Conservation (phyloP, 2,329 filamentous ascomycete species). For the Intubia oerlemansii region DNA sequence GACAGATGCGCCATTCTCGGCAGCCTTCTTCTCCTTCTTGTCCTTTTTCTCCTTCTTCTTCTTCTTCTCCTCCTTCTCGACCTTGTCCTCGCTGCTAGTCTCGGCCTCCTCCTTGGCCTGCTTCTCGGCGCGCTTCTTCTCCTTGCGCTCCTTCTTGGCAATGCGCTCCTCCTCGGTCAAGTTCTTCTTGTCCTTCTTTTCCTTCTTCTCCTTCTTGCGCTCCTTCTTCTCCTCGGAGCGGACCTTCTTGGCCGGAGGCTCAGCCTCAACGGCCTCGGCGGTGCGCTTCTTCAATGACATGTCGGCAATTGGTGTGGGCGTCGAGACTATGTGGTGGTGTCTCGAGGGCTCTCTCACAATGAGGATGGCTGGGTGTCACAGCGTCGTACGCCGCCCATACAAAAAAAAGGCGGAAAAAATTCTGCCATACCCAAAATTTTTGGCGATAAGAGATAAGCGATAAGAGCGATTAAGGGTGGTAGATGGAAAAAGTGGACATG, state of each 20-base stretch:
- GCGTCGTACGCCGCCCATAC: not conserved
- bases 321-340: not conserved
- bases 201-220: constrained; percentile 2
- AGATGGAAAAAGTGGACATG: too few species aligned
- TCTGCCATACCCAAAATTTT: too few species aligned
- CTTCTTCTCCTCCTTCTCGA: constrained; percentile 1
- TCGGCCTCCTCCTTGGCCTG: constrained; percentile 1
- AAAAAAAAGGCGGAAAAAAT: constrained; percentile 9
- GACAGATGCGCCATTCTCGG: constrained; percentile 18
- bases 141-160: not conserved
- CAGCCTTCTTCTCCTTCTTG: constrained; percentile 2
- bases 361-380: not conserved
- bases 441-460: too few species aligned
- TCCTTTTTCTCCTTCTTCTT: constrained; percentile 4
- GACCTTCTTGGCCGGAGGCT: constrained; percentile 5
- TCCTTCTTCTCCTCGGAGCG: constrained; percentile 3
- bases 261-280: constrained; percentile 5
- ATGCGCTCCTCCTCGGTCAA: constrained; percentile 1
- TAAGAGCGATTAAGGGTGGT: too few species aligned
- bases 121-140: constrained; percentile 2
- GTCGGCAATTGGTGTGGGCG: not conserved
- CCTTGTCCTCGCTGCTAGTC: constrained; percentile 1
- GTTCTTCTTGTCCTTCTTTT: constrained; percentile 1
- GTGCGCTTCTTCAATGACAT: constrained; percentile 7
- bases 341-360: not conserved